Base-by-base conservation (phyloP, 768 basidiomycete species). In the Leccinum uliginosum region DNA sequence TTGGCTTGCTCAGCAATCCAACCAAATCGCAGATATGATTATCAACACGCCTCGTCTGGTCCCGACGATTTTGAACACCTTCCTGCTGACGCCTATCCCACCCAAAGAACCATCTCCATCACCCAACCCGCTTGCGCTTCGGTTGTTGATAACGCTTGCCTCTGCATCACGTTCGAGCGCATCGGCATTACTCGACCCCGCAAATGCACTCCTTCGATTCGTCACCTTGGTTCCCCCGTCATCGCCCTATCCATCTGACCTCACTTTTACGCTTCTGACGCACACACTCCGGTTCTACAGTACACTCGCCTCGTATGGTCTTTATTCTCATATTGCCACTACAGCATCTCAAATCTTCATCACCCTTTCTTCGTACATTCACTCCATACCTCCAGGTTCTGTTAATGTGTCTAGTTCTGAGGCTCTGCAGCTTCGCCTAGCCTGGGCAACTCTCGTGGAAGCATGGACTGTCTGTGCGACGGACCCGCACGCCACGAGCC, bases 401-500 rank as follows among this genome's bases (percentile, higher is more conserved):
- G 64, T 7, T 0, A 47, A 47, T 10, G 14, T 5, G 11, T 12
- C 46, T 2, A 30, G 35, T 5, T 21, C 45, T n/a, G 46, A 29
- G 26, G 48, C n/a, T 8, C 57, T 30, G 53, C 53, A 65, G 54
- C 23, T 75, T 83, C 43, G 73, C 72, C 38, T 70, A 26, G 76
- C 83, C 3, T 93, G 87, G 81, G 72, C 80, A 6, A 71, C 74
- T 10, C 72, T 93, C 9, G 61, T 92, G 3, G 81, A 83, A 57
- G 74, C 78, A 0, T 98, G 93, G 94, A 86, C 78, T 6, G 76
- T 82, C 3, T 95, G 91, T 62, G 92, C 93, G 0, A 80, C 83
- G n/a, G 89, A 98, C 65, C 95, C 96, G 6, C 96, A 98, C 67
- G 77, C 79, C 54, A 95, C 93, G 7, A 88, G 85, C 3, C 93